These are phyloP conservation scores for Neurospora pannonica DNA, from an alignment of 495 filamentous ascomycete genomes.

Conservation along the genomic window DNA sequence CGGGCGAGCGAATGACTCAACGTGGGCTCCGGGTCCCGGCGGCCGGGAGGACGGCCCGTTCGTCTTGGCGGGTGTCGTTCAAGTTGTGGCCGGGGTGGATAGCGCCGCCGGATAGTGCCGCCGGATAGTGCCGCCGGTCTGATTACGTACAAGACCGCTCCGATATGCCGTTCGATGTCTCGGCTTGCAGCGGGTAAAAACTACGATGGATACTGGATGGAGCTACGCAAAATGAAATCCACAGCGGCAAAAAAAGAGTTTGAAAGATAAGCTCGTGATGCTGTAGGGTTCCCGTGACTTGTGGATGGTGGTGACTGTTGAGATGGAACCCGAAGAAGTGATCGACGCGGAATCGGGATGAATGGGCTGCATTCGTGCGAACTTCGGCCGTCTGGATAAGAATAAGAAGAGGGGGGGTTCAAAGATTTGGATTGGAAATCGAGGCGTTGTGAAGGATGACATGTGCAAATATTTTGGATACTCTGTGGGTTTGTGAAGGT, in stretches of 20 bases:
- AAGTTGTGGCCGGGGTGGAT: not conserved
- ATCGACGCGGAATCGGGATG: not conserved
- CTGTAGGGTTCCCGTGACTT: not conserved
- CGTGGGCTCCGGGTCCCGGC: not conserved
- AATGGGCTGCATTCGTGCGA: not conserved
- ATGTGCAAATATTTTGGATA: not conserved
- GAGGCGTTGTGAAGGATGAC: not conserved
- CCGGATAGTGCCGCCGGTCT: not conserved
- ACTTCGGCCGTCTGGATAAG: not conserved
- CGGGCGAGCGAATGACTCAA: not conserved
- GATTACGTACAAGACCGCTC: not conserved
- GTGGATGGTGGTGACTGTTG: not conserved
- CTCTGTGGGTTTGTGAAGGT: not conserved
- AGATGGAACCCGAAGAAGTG: not conserved
- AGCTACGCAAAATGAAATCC: not conserved
- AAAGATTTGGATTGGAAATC: not conserved
- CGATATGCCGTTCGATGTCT: not conserved
- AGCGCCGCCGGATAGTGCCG: not conserved
- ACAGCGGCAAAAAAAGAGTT: not conserved
- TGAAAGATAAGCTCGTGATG: not conserved
- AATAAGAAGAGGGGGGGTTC: not conserved
- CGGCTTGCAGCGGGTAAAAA: not conserved
- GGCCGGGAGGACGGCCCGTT: not conserved
- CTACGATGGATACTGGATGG: not conserved
- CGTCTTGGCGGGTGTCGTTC: not conserved